Base-by-base conservation (phyloP, 805 yeast species). In the Kazachstania taianensis region DNA sequence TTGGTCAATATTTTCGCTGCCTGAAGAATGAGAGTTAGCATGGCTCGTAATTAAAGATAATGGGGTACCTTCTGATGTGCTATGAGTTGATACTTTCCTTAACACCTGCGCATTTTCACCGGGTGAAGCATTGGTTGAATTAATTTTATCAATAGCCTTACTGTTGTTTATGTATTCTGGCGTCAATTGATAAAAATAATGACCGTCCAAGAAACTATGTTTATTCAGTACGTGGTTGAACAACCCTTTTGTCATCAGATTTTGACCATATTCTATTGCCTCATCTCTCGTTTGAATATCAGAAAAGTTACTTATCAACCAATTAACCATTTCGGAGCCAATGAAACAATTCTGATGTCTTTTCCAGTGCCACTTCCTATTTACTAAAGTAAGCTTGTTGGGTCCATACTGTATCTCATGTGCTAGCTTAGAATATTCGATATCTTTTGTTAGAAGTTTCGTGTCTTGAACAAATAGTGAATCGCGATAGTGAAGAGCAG, bases 321-420 rank as follows among this genome's bases (percentile, higher is more conserved):
- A 89, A 22, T 75, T 72, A 0, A 86, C 96, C 42, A 85, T 65
- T 36, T 85, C 95, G 42, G 78, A 74, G 0, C 97, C 97, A 17
- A 84, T 55, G 51, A 89, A 85, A 58, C 94, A 81, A 42, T 80
- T 73, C 19, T 69, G 65, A 52, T 84, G 94, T 4, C 72, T 63
- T 42, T 76, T 77, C 73, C 87, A 75, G 56, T 89, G 97, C 98
- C 98, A 89, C 23, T 78, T 72, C 46, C 96, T 67, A 48, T 85
- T 94, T 1, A 72, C 76, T 25, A 92, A 64, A 15, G 66, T 67
- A 6, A 89, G 59, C 7, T 86, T 87, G 31, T 69, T 66, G 1
- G 69, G 65, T 4, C 79, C 71, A 26, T 39, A 41, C 47, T 80
- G 94, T 33, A 89, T 53, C 37, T 79, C 83, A 3, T 61, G 61